Conservation (phyloP, 192 early-diverging fungal genomes). For the Ambispora gerdemannii region DNA sequence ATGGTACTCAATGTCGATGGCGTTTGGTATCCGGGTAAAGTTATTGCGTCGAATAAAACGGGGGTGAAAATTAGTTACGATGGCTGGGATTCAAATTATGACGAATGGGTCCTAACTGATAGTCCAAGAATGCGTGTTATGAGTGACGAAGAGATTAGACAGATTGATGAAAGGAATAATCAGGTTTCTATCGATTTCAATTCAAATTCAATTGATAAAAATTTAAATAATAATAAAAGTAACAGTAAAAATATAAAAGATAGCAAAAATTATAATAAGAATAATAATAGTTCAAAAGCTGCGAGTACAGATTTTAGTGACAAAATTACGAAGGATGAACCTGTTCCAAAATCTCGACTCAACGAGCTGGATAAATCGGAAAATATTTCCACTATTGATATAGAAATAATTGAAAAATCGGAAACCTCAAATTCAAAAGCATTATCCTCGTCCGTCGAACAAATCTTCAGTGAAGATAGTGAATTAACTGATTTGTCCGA, state of each 20-base stretch:
- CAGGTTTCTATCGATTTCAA: too few relatives aligned
- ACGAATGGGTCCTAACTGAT: conserved; percentile 51
- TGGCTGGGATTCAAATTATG: conserved; percentile 47
- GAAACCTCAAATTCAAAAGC: background rate
- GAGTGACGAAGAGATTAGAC: conserved; percentile 24
- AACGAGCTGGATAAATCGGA: background rate
- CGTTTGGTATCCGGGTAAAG: conserved; percentile 45
- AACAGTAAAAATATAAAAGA: background rate
- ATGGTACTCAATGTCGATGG: conserved; percentile 44
- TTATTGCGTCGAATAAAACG: conserved; percentile 39
- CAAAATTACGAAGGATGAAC: background rate
- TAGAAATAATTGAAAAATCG: background rate
- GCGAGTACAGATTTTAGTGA: background rate
- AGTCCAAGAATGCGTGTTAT: conserved; percentile 40
- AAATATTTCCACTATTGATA: background rate
- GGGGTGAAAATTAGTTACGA: conserved; percentile 49
- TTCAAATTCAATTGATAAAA: too few relatives aligned
- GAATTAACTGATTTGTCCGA: background rate
- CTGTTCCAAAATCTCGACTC: background rate
- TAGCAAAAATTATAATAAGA: background rate
- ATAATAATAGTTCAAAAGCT: background rate
- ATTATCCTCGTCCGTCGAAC: background rate
- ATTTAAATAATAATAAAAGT: too few relatives aligned
- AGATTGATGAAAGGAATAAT: background rate
- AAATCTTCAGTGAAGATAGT: background rate